Percentiles rank a stretch among this genome's conserved stretches.
These are phyloP conservation scores for Zygosaccharomyces gambellarensis DNA, from an alignment of 805 yeast genomes.

Conservation along the genomic window DNA sequence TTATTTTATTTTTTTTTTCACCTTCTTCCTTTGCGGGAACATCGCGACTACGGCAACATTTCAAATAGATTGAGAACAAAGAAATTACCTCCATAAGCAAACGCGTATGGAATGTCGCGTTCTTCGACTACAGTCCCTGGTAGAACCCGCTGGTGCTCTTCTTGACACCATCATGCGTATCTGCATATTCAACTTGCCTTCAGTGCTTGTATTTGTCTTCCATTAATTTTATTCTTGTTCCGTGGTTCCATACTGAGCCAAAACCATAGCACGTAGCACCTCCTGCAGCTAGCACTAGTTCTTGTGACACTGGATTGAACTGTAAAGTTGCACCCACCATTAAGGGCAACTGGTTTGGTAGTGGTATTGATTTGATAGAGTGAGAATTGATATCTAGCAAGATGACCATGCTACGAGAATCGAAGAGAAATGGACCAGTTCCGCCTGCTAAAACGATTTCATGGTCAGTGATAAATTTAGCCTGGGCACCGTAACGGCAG, in stretches of 20 bases:
- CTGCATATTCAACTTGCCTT: background rate
- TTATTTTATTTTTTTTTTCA: background rate
- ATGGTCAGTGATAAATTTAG: constrained; percentile 29
- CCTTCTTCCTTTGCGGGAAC: background rate
- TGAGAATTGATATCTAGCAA: constrained; percentile 27
- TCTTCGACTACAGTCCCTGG: background rate
- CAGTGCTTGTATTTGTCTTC: background rate
- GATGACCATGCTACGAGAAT: constrained; percentile 37
- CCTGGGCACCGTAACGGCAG: constrained; percentile 48
- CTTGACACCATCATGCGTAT: background rate
- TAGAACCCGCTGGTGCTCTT: too few relatives aligned
- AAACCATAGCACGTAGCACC: constrained; percentile 83
- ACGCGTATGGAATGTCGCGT: background rate
- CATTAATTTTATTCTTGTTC: constrained; percentile 8
- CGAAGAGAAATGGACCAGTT: constrained; percentile 41
- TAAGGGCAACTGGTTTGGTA: constrained; percentile 39
- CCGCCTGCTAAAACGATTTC: constrained; percentile 54
- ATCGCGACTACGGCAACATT: constrained; percentile 1
- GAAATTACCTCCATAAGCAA: constrained; percentile 2
- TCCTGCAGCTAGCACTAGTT: constrained; percentile 47
- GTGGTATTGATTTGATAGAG: constrained; percentile 23
- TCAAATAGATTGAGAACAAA: background rate
- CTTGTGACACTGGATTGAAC: constrained; percentile 21
- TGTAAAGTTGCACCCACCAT: constrained; percentile 50
- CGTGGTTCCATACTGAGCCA: constrained; percentile 52